Evolutionary conservation across 2,329 filamentous ascomycete species (phyloP), one percentile per base, ranked within the genome.

Genomic region (Nothophoma quercina): DNA sequence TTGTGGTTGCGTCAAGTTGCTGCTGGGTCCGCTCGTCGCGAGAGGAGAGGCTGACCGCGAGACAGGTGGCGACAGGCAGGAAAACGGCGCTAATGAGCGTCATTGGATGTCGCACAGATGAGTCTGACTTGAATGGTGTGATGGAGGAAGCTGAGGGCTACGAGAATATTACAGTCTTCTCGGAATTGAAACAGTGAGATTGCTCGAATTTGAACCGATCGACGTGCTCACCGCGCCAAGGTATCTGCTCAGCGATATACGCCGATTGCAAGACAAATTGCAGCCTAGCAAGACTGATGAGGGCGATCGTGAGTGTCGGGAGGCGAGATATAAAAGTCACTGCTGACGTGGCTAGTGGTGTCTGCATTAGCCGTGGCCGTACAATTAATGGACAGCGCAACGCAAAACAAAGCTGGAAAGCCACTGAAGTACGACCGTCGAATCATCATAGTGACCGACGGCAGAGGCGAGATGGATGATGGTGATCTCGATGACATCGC

Each of bases 341-440:
- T 21, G 44, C 71, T 67, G 59, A 68, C 23, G 18, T 26, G 2
- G 26, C 0, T 41, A 84, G 82, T 84, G 26, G 84, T 98, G 25
- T 97, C 93, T 1, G 91, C 93, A 3, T 81, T 98, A 52, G 87
- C 96, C 30, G 75, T 98, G 41, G 95, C 91, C 0, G 85, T 95
- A 26, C 84, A 93, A 60, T 91, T 97, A 88, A 96, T 99, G 49
- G 93, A 88, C 75, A 89, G 90, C 69, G 82, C 56, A 92, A 96
- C 77, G 93, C 87, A 77, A 86, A 84, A 63, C 84, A 91, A 64
- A 88, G 85, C 68, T 29, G 70, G 70, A 23, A 71, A 70, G 13
- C 60, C 62, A 10, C 60, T 75, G 6, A 74, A 73, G 56, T 75
- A 65, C 39, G 69, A 70, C 35, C 67, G 72, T 16, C 59, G 62